Conservation (phyloP, 2,329 filamentous ascomycete genomes). For the Lecanicillium sp. region DNA sequence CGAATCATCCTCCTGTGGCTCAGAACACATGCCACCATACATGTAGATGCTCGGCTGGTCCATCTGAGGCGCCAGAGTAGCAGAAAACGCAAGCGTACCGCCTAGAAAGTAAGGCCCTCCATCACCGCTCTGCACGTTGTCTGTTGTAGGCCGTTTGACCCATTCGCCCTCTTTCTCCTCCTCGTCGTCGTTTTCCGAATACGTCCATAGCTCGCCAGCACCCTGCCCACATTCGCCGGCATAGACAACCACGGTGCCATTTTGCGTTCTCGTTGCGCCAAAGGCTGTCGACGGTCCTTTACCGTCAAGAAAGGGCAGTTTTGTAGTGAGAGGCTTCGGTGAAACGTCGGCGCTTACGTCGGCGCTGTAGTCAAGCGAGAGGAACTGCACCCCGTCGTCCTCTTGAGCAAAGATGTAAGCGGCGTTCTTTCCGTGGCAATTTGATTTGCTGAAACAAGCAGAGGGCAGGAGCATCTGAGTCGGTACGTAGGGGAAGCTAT, state of each 20-base stretch:
- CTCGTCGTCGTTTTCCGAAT: slow-evolving; percentile 36
- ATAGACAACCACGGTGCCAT: slow-evolving; percentile 65
- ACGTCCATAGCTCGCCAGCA: slow-evolving; percentile 59
- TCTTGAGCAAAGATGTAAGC: slow-evolving; percentile 64
- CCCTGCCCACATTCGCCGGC: slow-evolving; percentile 60
- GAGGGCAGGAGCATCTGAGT: slow-evolving; percentile 59
- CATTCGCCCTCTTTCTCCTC: slow-evolving; percentile 15
- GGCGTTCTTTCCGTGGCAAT: slow-evolving; percentile 30
- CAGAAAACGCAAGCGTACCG: slow-evolving; percentile 58
- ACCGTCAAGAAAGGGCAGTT: slow-evolving; percentile 54
- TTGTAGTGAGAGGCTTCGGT: slow-evolving; percentile 42
- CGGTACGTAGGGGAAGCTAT: slow-evolving; percentile 65
- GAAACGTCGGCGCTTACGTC: slow-evolving; percentile 39
- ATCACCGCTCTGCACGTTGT: slow-evolving; percentile 14
- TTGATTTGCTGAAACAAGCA: slow-evolving; percentile 32
- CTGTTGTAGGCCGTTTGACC: slow-evolving; percentile 15
- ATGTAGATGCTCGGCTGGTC: slow-evolving; percentile 55
- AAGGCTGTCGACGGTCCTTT: slow-evolving; percentile 47
- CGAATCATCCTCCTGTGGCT: slow-evolving; percentile 26
- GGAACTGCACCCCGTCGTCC: slow-evolving; percentile 39
- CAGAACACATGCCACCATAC: slow-evolving; percentile 87
- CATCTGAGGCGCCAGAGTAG: slow-evolving; percentile 42
- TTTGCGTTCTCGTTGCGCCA: slow-evolving; percentile 55
- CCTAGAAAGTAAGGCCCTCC: slow-evolving; percentile 42
- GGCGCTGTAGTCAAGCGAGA: slow-evolving; percentile 57